Conservation (phyloP, 306 rosid genomes). For the Corylus avellana region DNA sequence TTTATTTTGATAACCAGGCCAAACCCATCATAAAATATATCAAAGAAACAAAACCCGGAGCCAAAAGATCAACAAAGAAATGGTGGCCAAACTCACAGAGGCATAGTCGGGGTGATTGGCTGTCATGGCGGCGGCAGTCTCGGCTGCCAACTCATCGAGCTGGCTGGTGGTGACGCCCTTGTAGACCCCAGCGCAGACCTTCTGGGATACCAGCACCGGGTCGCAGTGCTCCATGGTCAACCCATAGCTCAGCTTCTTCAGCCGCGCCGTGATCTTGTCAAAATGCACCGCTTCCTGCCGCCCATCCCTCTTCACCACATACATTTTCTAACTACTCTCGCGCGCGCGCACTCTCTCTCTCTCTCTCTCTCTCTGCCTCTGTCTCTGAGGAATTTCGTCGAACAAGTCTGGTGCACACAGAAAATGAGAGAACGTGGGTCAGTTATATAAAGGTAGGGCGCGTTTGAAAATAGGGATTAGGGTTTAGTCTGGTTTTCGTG, state of each 20-base stretch:
- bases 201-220: conserved; percentile 85
- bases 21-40: not conserved
- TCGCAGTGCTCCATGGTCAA: conserved; percentile 82
- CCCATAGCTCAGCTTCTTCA: conserved; percentile 94
- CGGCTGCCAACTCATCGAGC: conserved; percentile 95
- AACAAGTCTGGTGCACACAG: conserved; percentile 44
- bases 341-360: not conserved
- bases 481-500: conserved; percentile 19
- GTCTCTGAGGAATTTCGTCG: conserved; percentile 41
- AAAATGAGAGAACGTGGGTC: not conserved
- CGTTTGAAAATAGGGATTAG: conserved; percentile 22
- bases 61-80: not conserved
- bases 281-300: conserved; percentile 89
- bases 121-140: conserved; percentile 94
- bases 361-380: not conserved
- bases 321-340: conserved; percentile 35
- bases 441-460: conserved; percentile 17
- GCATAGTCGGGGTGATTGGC: conserved; percentile 94
- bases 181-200: conserved; percentile 91
- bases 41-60: not conserved
- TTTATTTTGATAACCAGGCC: not conserved
- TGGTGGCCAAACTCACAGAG: conserved; percentile 44
- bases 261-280: conserved; percentile 89
- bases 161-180: conserved; percentile 96
- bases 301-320: conserved; percentile 88